Percentiles rank a stretch among this genome's conserved stretches.
phyloP scores from a whole-genome alignment of 1,284 basidiomycete genomes.

The Ceratobasidium sp. region DNA sequence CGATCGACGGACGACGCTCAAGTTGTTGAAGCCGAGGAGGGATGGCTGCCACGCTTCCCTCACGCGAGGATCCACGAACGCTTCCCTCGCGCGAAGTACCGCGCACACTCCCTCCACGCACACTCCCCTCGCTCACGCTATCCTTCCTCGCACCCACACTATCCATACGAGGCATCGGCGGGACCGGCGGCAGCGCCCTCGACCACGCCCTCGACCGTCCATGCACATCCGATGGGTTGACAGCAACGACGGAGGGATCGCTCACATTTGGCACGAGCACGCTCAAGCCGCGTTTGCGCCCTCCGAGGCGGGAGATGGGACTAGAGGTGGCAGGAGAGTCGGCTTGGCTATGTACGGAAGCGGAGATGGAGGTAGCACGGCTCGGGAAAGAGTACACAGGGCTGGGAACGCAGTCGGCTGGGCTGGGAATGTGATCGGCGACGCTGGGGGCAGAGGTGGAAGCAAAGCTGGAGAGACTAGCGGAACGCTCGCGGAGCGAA shows the following conservation, averaged over 20 bases:
- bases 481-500: no score
- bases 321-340: not conserved
- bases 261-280: conserved; percentile 13
- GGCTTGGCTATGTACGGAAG: not conserved
- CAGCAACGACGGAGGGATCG: conserved; percentile 13
- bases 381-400: conserved; percentile 1
- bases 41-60: not conserved
- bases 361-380: not conserved
- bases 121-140: not conserved
- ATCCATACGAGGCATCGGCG: conserved; percentile 23
- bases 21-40: not conserved
- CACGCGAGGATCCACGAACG: not conserved
- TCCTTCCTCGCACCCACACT: not conserved
- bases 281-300: conserved; percentile 27
- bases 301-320: not conserved
- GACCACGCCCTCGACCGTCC: conserved; percentile 32
- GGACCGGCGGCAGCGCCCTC: conserved; percentile 26
- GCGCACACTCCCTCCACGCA: not conserved
- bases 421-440: not conserved
- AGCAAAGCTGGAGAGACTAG: not conserved
- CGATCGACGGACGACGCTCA: conserved; percentile 10
- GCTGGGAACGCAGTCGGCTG: not conserved
- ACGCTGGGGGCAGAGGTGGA: not conserved
- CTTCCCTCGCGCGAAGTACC: not conserved
- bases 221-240: conserved; percentile 17